Evolutionary conservation across 2,329 filamentous ascomycete species (phyloP).

Genomic region (Alternaria solani): DNA sequence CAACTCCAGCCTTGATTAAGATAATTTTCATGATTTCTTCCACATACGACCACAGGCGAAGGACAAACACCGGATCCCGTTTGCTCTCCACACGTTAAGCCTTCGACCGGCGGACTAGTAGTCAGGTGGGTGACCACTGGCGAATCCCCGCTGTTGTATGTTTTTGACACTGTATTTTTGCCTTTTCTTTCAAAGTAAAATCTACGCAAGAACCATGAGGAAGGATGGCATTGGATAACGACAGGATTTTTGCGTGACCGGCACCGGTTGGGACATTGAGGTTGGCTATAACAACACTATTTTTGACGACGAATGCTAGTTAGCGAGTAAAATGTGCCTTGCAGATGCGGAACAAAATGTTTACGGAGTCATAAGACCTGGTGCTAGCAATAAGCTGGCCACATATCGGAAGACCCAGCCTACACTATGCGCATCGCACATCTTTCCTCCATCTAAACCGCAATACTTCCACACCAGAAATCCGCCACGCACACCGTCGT

Average conservation of each 20-base stretch:
- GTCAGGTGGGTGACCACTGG: not conserved
- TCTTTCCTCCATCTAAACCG: not conserved
- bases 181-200: not conserved
- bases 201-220: not conserved
- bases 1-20: not conserved
- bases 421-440: not conserved
- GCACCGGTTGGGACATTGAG: not conserved
- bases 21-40: not conserved
- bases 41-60: slow-evolving; percentile 17
- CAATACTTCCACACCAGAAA: slow-evolving; percentile 30
- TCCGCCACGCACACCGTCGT: slow-evolving; percentile 22
- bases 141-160: slow-evolving; percentile 4
- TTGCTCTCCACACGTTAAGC: slow-evolving; percentile 17
- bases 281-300: not conserved
- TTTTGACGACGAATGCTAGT: not conserved
- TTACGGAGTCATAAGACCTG: not conserved
- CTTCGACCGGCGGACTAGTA: slow-evolving; percentile 8
- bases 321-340: not conserved
- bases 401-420: not conserved
- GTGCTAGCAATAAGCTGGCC: not conserved
- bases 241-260: not conserved
- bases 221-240: no score
- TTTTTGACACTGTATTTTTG: not conserved
- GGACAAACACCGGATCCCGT: slow-evolving; percentile 13
- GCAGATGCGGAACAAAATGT: not conserved